phyloP scores from a whole-genome alignment of 148 eudicot species.

The Rhododendron kiyosumense region DNA sequence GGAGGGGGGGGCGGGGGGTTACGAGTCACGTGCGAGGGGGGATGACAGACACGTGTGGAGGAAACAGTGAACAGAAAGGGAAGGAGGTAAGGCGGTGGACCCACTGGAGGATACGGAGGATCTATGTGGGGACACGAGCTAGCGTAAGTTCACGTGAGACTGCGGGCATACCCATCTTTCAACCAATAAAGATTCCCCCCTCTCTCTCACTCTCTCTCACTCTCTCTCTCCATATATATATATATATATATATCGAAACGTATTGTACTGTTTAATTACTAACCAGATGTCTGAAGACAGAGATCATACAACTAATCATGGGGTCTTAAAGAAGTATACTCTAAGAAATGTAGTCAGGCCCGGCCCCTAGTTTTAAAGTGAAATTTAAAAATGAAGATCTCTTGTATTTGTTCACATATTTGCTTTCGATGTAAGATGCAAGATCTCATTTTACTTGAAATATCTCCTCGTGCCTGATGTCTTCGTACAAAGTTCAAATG shows the following conservation, averaged over 20 bases:
- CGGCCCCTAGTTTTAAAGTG: too few species aligned
- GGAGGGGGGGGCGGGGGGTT: too few species aligned
- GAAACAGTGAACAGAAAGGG: not conserved
- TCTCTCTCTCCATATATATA: too few species aligned
- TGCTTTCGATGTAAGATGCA: too few species aligned
- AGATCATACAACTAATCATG: not conserved
- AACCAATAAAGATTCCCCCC: not conserved
- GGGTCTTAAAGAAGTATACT: not conserved
- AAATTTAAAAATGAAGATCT: too few species aligned
- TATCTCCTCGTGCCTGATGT: too few species aligned
- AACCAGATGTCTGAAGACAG: not conserved
- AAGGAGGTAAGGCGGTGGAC: conserved; percentile 12
- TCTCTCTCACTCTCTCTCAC: not conserved
- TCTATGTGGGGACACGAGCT: conserved; percentile 33
- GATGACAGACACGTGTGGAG: conserved; percentile 28
- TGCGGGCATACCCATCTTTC: not conserved
- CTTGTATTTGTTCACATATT: too few species aligned
- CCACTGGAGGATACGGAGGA: conserved; percentile 44
- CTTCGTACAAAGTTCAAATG: too few species aligned
- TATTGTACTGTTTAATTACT: not conserved
- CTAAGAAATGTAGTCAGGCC: too few species aligned
- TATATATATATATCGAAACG: not conserved
- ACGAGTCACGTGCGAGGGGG: conserved; percentile 31
- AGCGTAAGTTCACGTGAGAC: conserved; percentile 32
- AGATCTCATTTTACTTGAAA: too few species aligned